Conservation (phyloP, 768 basidiomycete genomes). For the Tylopilus subfusipes region DNA sequence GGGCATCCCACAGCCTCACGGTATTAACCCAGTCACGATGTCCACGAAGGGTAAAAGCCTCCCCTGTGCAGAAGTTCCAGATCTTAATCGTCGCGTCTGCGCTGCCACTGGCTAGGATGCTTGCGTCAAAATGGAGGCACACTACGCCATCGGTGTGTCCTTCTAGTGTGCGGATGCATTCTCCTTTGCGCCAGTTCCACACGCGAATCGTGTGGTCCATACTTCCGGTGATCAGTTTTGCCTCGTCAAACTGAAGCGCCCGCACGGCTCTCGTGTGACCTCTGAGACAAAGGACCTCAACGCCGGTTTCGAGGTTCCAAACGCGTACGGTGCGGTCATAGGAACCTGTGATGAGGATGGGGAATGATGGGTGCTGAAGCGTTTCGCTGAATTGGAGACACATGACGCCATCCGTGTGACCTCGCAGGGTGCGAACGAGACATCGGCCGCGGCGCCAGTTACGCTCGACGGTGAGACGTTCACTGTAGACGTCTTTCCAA, state of each 20-base stretch:
- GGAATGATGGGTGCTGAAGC: conserved; percentile 77
- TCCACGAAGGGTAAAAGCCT: conserved; percentile 88
- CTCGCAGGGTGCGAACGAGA: conserved; percentile 78
- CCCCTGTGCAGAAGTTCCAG: conserved; percentile 89
- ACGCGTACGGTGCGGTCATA: conserved; percentile 93
- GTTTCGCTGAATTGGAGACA: conserved; percentile 93
- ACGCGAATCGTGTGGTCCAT: conserved; percentile 96
- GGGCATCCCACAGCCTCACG: conserved; percentile 85
- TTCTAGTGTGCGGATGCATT: conserved; percentile 80
- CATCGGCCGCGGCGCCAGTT: conserved; percentile 97
- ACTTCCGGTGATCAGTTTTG: conserved; percentile 90
- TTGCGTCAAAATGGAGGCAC: conserved; percentile 86
- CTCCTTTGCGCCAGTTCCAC: conserved; percentile 93
- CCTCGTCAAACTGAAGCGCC: conserved; percentile 92
- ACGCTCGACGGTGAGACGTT: conserved; percentile 92
- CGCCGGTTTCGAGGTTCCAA: conserved; percentile 95
- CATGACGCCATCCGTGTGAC: conserved; percentile 96
- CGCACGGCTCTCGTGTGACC: conserved; percentile 93
- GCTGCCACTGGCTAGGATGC: conserved; percentile 88
- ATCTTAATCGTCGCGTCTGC: conserved; percentile 94
- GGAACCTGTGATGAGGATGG: conserved; percentile 95
- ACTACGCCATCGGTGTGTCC: conserved; percentile 93
- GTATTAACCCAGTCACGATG: conserved; percentile 97
- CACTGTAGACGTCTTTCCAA: conserved; percentile 98
- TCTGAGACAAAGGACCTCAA: conserved; percentile 73